phyloP scores from a whole-genome alignment of 352 stramenopile species.

The Phytophthora lateralis region DNA sequence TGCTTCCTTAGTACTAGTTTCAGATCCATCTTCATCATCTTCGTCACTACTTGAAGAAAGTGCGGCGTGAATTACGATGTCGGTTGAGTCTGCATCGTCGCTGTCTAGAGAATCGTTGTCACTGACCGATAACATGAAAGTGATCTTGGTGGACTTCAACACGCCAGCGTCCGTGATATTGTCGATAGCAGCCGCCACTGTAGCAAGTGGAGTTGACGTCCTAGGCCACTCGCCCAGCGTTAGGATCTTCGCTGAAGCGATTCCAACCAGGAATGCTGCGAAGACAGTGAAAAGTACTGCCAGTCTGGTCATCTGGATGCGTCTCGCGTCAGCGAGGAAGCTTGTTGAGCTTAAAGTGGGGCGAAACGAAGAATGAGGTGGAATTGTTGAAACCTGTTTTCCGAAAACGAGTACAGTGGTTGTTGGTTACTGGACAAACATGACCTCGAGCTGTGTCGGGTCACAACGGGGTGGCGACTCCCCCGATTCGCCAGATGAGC shows the following conservation, averaged over 20 bases:
- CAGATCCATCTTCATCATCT: neutral
- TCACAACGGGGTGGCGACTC: conserved; percentile 14
- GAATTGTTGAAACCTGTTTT: conserved; percentile 11
- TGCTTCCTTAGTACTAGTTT: neutral
- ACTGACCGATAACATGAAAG: conserved; percentile 2
- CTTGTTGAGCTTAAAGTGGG: conserved; percentile 20
- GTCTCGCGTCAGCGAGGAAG: conserved; percentile 17
- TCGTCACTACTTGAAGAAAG: neutral
- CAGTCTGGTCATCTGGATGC: conserved; percentile 16
- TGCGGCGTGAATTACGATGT: conserved; percentile 3
- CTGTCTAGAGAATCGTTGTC: conserved; percentile 15
- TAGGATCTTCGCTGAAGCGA: conserved; percentile 16
- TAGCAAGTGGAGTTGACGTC: conserved; percentile 12
- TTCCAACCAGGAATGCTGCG: conserved; percentile 6
- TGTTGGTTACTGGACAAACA: conserved; percentile 1
- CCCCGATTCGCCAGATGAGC: conserved; percentile 27
- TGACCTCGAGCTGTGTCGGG: conserved; percentile 14
- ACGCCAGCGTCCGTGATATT: conserved; percentile 9
- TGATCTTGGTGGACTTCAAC: conserved; percentile 1
- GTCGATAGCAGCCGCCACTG: conserved; percentile 2
- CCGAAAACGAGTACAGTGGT: conserved; percentile 5
- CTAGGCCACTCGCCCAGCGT: conserved; percentile 6
- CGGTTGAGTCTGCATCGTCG: conserved; percentile 9
- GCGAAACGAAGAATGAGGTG: conserved; percentile 20
- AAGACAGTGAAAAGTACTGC: conserved; percentile 15